These are phyloP conservation scores for Polyrhizophydium stewartii DNA, from an alignment of 371 early-diverging fungal species.

Conservation along the genomic window DNA sequence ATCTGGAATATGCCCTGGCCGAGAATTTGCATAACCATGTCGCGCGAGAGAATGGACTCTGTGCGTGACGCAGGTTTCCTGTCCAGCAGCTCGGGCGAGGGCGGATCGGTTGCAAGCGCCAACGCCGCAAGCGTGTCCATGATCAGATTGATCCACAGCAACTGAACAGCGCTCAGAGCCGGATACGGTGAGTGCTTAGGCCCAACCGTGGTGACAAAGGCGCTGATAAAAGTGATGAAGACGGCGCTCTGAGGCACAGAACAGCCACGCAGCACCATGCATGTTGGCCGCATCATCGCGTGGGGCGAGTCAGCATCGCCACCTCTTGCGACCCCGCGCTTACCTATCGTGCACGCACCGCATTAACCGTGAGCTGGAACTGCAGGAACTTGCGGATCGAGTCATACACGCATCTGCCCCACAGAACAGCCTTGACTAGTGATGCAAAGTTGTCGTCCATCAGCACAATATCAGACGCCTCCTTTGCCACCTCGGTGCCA, in stretches of 20 bases:
- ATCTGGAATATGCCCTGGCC: slow-evolving; percentile 81
- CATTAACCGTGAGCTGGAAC: slow-evolving; percentile 94
- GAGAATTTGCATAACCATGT: slow-evolving; percentile 88
- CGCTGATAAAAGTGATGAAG: slow-evolving; percentile 23
- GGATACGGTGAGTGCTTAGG: slow-evolving; percentile 11
- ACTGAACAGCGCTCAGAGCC: slow-evolving; percentile 55
- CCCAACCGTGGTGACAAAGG: slow-evolving; percentile 22
- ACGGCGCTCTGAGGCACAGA: slow-evolving; percentile 12
- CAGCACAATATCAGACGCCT: slow-evolving; percentile 89
- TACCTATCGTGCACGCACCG: slow-evolving; percentile 21
- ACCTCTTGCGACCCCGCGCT: not conserved
- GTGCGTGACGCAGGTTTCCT: slow-evolving; percentile 65
- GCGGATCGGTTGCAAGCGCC: slow-evolving; percentile 79
- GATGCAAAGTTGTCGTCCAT: slow-evolving; percentile 85
- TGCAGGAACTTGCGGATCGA: slow-evolving; percentile 94
- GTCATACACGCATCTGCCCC: slow-evolving; percentile 93
- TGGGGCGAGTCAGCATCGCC: not conserved
- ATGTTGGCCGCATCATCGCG: not conserved
- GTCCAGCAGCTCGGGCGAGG: slow-evolving; percentile 64
- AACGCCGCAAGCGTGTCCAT: slow-evolving; percentile 85
- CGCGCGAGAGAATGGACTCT: slow-evolving; percentile 74
- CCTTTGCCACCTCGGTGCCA: slow-evolving; percentile 95
- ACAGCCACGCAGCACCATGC: too few relatives aligned
- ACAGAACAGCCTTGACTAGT: slow-evolving; percentile 81
- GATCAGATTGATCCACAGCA: slow-evolving; percentile 73